These are phyloP conservation scores for Talaromyces albobiverticillius DNA, from an alignment of 2,329 filamentous ascomycete genomes.

Conservation along the genomic window DNA sequence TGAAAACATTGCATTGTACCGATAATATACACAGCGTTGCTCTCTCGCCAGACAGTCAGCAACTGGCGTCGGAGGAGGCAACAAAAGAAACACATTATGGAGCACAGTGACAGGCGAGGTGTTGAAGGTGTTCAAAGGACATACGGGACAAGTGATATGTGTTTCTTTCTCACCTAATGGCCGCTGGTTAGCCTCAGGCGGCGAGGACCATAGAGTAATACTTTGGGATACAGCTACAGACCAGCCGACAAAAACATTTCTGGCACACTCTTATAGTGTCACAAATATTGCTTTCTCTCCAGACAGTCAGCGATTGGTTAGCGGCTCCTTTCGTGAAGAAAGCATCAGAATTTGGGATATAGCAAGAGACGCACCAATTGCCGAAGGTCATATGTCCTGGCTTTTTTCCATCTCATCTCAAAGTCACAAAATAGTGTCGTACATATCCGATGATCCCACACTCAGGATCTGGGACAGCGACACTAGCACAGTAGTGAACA, in stretches of 20 bases:
- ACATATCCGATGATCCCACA: conserved; percentile 6
- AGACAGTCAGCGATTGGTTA: background rate
- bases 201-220: background rate
- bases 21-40: background rate
- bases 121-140: background rate
- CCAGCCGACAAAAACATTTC: background rate
- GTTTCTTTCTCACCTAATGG: background rate
- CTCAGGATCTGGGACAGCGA: conserved; percentile 16
- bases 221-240: background rate
- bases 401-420: no score
- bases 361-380: background rate
- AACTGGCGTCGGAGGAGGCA: background rate
- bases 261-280: background rate
- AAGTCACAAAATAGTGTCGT: background rate
- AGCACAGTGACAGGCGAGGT: background rate
- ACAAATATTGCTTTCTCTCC: background rate
- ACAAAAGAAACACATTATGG: background rate
- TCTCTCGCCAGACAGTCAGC: background rate
- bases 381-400: no score
- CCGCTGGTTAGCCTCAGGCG: background rate
- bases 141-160: background rate
- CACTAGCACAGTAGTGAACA: conserved; percentile 11
- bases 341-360: background rate
- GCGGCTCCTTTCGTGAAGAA: no score
- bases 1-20: background rate